phyloP scores from a whole-genome alignment of 495 filamentous ascomycete species.

The Hyphodiscus hymeniophilus region DNA sequence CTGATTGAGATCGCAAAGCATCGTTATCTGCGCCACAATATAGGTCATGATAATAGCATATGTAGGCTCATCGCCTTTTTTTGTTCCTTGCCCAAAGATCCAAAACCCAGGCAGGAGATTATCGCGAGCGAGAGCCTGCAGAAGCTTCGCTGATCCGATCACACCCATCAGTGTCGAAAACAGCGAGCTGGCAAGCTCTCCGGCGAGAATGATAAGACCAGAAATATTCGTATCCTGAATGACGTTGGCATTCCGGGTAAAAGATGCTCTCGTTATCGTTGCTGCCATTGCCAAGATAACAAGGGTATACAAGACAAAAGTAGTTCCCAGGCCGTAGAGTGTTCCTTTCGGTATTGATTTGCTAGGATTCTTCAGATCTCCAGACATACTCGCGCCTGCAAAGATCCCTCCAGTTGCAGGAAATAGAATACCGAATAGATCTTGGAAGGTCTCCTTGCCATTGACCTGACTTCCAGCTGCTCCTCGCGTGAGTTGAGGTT shows the following conservation, averaged over 20 bases:
- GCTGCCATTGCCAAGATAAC: conserved; percentile 78
- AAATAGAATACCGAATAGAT: conserved; percentile 81
- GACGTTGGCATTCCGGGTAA: conserved; percentile 68
- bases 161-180: conserved; percentile 86
- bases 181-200: conserved; percentile 74
- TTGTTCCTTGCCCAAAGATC: conserved; percentile 69
- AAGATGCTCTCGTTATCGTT: conserved; percentile 63
- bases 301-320: conserved; percentile 64
- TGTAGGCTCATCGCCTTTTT: conserved; percentile 65
- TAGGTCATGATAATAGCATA: conserved; percentile 73
- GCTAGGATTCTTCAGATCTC: conserved; percentile 75
- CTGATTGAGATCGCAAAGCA: conserved; percentile 79
- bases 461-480: conserved; percentile 58
- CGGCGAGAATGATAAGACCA: conserved; percentile 62
- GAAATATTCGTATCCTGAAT: conserved; percentile 73
- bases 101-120: conserved; percentile 68
- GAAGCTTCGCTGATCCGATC: conserved; percentile 78
- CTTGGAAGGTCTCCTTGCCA: conserved; percentile 67
- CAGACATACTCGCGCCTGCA: conserved; percentile 84
- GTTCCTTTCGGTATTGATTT: conserved; percentile 79
- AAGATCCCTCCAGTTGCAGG: conserved; percentile 67
- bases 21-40: conserved; percentile 66
- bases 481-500: conserved; percentile 57
- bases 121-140: conserved; percentile 79
- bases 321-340: conserved; percentile 64